Base-by-base conservation (phyloP, 345 rosid genomes). In the Arabidopsis arenosa region DNA sequence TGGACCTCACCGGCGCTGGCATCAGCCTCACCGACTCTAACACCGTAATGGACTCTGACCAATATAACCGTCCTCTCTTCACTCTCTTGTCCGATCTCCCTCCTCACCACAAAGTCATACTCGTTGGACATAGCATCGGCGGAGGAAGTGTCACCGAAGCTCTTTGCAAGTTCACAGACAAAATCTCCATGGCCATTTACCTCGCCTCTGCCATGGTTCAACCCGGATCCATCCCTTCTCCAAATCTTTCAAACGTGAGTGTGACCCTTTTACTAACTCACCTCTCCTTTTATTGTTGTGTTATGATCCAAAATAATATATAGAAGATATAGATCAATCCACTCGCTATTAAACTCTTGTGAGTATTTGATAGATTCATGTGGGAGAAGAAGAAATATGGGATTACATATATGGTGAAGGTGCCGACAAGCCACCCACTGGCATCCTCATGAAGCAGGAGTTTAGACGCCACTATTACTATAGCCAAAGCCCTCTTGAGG, bases 81-180 rank as follows among this genome's bases (percentile, higher is more conserved):
- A 39, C 80, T 39, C 67, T 77, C 2, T 54, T 77, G 47, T 77
- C 80, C 0, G 67, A 57, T 48, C 62, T 77, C 3, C 76, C 80
- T 64, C 62, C 63, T 30, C 60, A 14, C 40, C 76, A 70, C 14
- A 71, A 64, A 15, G 60, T 77, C 6, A 5, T 77, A 54, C 63
- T 84, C 66, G 84, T 84, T 1, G 90, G 86, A 23, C 90, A 86
- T 51, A 83, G 89, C 54, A 63, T 73, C 4, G 87, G 82, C 3
- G 86, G 87, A 53, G 73, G 68, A 45, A 82, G 70, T 69, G 52
- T 84, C 44, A 84, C 85, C 3, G 73, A 75, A n/a, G 85, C 85
- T 56, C 72, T 83, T 0, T 76, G 86, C 45, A 80, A 17, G 36
- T 81, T 84, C 63, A 36, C 80, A 0, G 8, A 70, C 26, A 80